Base-by-base conservation (phyloP, 495 filamentous ascomycete species). In the Daldinia decipiens region DNA sequence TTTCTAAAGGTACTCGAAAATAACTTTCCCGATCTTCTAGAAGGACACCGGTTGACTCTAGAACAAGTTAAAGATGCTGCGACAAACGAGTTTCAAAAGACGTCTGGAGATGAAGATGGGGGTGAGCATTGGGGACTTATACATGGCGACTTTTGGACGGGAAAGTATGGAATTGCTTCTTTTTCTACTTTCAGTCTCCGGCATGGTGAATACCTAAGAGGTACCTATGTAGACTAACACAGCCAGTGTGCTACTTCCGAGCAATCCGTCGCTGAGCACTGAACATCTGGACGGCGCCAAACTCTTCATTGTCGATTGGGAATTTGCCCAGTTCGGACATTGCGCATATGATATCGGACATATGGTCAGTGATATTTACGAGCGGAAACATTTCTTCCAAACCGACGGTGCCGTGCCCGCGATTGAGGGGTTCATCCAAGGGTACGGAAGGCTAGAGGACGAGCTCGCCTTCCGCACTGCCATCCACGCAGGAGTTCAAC, bases 301-400 rank as follows among this genome's bases (percentile, higher is more conserved):
- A 21, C 43, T 47, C 7, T 47, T 47, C 43, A 47, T 47, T 9
- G 43, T 47, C 43, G 43, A 47, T 12, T 47, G 43, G 43, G 43
- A 47, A 24, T 47, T 24, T 47, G 43, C 19, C 19, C 43, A 47
- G 19, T 47, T 47, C 19, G 43, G 43, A 1, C 43, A 47, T 47
- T 19, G 19, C 43, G 43, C 43, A 11, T 47, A 47, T 24, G 43
- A 47, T 47, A 47, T 47, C 3, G 43, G 43, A 6, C 43, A 47
- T 19, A 47, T 47, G 19, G 19, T 47, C 9, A 9, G 43, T 5
- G 43, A 47, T 24, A 24, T 47, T 2, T 47, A 47, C 19, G 43
- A 47, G 19, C 43, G 43, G 19, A 47, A 47, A 11, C 19, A 47
- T 47, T 47, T 47, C 8, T 47, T 47, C 43, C 17, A 47, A 21